phyloP scores from a whole-genome alignment of 2,329 filamentous ascomycete genomes.

The Zasmidium cellare region DNA sequence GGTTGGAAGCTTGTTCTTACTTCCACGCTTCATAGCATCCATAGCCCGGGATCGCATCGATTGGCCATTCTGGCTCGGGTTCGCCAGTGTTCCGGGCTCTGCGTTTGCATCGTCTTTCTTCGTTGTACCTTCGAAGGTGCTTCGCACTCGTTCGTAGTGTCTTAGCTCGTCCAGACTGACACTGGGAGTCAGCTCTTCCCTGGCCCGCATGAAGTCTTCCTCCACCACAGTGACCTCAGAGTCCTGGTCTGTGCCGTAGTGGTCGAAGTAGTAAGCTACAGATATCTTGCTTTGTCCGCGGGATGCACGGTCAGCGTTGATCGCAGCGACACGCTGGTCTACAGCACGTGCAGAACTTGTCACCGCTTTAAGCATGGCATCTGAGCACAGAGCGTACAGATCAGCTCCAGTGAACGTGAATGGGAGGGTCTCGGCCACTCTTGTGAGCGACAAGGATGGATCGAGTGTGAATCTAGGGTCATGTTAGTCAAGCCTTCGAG shows the following conservation, averaged over 20 bases:
- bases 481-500: conserved; percentile 9
- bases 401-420: conserved; percentile 98
- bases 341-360: conserved; percentile 83
- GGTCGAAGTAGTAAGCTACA: conserved; percentile 95
- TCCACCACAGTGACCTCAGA: conserved; percentile 85
- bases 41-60: conserved; percentile 9
- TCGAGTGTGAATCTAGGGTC: conserved; percentile 74
- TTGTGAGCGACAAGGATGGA: conserved; percentile 71
- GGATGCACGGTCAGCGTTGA: conserved; percentile 54
- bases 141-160: conserved; percentile 84
- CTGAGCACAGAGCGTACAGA: conserved; percentile 94
- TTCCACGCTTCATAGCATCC: conserved; percentile 20
- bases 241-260: conserved; percentile 79
- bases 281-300: conserved; percentile 54
- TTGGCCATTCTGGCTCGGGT: conserved; percentile 6
- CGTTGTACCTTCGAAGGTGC: conserved; percentile 71
- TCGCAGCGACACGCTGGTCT: conserved; percentile 74
- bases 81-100: conserved; percentile 12
- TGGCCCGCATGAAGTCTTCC: conserved; percentile 79
- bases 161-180: conserved; percentile 89
- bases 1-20: conserved; percentile 4
- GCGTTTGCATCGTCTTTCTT: conserved; percentile 45
- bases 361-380: conserved; percentile 98
- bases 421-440: conserved; percentile 75
- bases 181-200: conserved; percentile 84